phyloP scores from a whole-genome alignment of 1,284 basidiomycete genomes.

The Rhodotorula sp. region DNA sequence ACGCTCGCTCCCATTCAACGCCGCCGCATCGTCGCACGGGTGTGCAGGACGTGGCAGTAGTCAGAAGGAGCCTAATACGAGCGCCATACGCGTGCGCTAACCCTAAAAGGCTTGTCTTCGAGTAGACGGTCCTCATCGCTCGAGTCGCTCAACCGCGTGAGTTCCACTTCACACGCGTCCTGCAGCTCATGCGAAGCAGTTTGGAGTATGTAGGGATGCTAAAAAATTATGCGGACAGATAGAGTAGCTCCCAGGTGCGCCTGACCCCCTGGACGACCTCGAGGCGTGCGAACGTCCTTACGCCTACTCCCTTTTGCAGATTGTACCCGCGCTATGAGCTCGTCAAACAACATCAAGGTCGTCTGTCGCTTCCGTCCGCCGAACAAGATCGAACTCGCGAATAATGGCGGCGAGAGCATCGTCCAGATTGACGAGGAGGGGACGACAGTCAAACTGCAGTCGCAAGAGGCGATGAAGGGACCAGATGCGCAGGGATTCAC shows the following conservation, averaged over 20 bases:
- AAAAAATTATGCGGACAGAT: too few relatives aligned
- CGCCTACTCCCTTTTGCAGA: neutral
- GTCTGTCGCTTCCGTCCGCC: conserved; percentile 95
- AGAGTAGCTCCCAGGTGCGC: too few relatives aligned
- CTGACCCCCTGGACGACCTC: too few relatives aligned
- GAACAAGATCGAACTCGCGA: conserved; percentile 85
- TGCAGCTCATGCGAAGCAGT: neutral
- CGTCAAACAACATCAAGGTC: conserved; percentile 64
- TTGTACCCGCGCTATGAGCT: neutral
- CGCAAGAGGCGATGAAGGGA: conserved; percentile 42
- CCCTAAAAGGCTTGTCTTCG: too few relatives aligned
- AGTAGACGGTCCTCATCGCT: too few relatives aligned
- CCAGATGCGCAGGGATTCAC: conserved; percentile 75
- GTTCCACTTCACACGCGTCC: neutral
- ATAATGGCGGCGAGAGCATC: conserved; percentile 80
- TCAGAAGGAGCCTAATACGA: too few relatives aligned
- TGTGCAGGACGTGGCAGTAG: too few relatives aligned
- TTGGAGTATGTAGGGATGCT: neutral
- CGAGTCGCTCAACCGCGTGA: too few relatives aligned
- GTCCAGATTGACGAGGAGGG: conserved; percentile 78
- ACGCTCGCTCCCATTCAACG: neutral
- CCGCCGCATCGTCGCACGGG: neutral
- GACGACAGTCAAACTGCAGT: conserved; percentile 71
- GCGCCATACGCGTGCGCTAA: too few relatives aligned
- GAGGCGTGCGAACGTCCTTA: too few relatives aligned